A percentile compares a stretch with the other conserved stretches of the same genome.
Evolutionary conservation across 305 asterid genomes (phyloP).

Genomic region (Fraxinus floribunda): DNA sequence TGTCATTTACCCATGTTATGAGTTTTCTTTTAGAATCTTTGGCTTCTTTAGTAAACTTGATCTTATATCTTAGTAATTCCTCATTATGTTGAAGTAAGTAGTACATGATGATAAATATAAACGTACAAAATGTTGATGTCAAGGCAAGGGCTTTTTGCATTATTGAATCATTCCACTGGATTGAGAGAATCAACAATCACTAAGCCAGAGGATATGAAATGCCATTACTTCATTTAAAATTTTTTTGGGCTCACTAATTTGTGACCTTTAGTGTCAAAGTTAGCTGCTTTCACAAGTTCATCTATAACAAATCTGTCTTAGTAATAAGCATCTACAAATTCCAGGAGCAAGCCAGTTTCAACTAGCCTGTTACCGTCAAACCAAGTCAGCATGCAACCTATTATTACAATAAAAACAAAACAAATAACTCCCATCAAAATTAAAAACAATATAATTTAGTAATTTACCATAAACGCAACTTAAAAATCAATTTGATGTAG

Average conservation of each 20-base stretch:
- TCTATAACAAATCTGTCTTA: background rate
- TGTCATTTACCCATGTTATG: background rate
- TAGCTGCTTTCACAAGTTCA: background rate
- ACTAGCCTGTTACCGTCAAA: conserved; percentile 2
- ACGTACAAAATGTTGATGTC: background rate
- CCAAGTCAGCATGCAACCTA: background rate
- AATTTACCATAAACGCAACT: too few species aligned
- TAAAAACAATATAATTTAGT: conserved; percentile 6
- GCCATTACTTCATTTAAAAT: background rate
- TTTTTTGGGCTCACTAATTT: background rate
- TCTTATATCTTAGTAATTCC: background rate
- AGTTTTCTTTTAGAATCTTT: background rate
- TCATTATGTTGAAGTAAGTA: background rate
- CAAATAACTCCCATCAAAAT: background rate
- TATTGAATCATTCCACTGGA: background rate
- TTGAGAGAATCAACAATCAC: background rate
- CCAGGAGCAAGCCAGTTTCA: conserved; percentile 4
- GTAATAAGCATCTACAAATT: background rate
- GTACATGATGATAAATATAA: background rate
- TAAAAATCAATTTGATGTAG: too few species aligned
- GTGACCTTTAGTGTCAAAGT: background rate
- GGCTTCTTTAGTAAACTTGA: background rate
- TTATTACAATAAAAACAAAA: background rate
- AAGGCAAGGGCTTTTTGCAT: background rate
- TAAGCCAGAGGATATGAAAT: background rate